These are phyloP conservation scores for Fusarium sp. DNA, from an alignment of 2,329 filamentous ascomycete genomes.

Conservation along the genomic window DNA sequence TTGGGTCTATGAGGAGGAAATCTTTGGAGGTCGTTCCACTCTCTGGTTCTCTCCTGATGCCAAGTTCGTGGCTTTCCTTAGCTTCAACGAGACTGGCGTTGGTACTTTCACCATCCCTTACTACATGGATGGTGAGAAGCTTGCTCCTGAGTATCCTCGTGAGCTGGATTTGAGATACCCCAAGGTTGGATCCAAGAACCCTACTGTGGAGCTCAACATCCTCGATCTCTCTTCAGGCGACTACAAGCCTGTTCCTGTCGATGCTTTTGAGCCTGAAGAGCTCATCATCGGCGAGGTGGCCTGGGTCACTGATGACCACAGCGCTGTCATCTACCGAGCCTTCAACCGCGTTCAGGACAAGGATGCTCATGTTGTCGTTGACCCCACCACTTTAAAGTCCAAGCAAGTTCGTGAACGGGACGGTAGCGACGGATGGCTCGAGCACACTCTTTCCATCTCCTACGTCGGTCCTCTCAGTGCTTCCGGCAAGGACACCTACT, in stretches of 20 bases:
- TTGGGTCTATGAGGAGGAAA: slow-evolving; percentile 83
- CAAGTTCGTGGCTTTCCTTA: slow-evolving; percentile 86
- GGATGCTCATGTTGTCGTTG: slow-evolving; percentile 71
- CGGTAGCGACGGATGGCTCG: slow-evolving; percentile 71
- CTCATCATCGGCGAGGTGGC: slow-evolving; percentile 75
- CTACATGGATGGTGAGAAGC: slow-evolving; percentile 69
- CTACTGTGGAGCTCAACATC: slow-evolving; percentile 71
- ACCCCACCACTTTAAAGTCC: slow-evolving; percentile 61
- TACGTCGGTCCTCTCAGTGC: slow-evolving; percentile 64
- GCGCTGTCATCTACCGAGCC: slow-evolving; percentile 72
- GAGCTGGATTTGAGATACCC: slow-evolving; percentile 75
- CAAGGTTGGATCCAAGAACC: slow-evolving; percentile 76
- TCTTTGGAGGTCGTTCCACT: slow-evolving; percentile 77
- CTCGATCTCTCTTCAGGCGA: slow-evolving; percentile 64
- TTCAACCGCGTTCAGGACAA: slow-evolving; percentile 77
- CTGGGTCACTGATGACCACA: slow-evolving; percentile 73
- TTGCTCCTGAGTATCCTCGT: slow-evolving; percentile 71
- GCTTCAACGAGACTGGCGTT: slow-evolving; percentile 84
- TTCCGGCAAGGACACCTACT: slow-evolving; percentile 60
- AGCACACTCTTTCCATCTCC: slow-evolving; percentile 67
- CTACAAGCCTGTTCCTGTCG: slow-evolving; percentile 61
- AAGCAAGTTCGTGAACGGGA: slow-evolving; percentile 67
- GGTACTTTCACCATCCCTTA: slow-evolving; percentile 75
- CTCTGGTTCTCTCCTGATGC: slow-evolving; percentile 95
- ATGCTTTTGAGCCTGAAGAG: slow-evolving; percentile 70